Percentiles rank a stretch among this genome's conserved stretches.
These are phyloP conservation scores for Beauveria varroae DNA, from an alignment of 2,329 filamentous ascomycete genomes.

Conservation along the genomic window DNA sequence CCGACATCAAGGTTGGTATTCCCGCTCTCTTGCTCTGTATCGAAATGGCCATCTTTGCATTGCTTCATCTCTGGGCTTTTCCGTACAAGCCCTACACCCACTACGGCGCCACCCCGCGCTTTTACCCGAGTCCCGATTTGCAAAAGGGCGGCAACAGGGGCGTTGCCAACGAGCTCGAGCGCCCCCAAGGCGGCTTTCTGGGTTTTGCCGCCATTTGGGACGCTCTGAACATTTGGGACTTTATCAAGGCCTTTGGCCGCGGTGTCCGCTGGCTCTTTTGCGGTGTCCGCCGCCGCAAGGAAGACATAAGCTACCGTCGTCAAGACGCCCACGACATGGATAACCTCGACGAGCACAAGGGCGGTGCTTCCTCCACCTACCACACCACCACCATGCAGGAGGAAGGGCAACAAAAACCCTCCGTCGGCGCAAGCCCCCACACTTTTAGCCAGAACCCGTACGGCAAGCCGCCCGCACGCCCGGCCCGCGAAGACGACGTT, in stretches of 20 bases:
- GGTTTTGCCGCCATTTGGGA: slow-evolving; percentile 61
- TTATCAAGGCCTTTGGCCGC: slow-evolving; percentile 70
- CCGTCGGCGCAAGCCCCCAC: slow-evolving; percentile 28
- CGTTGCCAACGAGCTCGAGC: slow-evolving; percentile 34
- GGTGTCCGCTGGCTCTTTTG: slow-evolving; percentile 76
- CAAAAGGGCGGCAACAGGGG: slow-evolving; percentile 29
- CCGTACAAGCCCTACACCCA: slow-evolving; percentile 62
- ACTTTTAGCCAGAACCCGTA: slow-evolving; percentile 31
- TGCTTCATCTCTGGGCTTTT: slow-evolving; percentile 78
- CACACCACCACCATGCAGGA: slow-evolving; percentile 24
- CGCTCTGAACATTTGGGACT: slow-evolving; percentile 74
- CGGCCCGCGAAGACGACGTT: slow-evolving; percentile 14
- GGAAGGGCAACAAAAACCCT: slow-evolving; percentile 14
- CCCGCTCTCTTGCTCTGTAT: slow-evolving; percentile 70
- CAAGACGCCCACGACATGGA: slow-evolving; percentile 30
- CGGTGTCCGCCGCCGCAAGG: slow-evolving; percentile 54
- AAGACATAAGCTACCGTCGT: slow-evolving; percentile 43
- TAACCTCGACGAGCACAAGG: slow-evolving; percentile 26
- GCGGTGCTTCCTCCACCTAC: slow-evolving; percentile 15
- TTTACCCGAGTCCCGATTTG: slow-evolving; percentile 38
- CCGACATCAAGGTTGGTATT: slow-evolving; percentile 75
- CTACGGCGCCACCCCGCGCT: slow-evolving; percentile 31
- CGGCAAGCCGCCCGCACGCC: slow-evolving; percentile 22
- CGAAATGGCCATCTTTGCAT: slow-evolving; percentile 75
- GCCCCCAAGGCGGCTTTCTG: slow-evolving; percentile 56